Percentiles rank a stretch among this genome's conserved stretches.
phyloP scores from a whole-genome alignment of 352 stramenopile species.

The Aphanomyces astaci region DNA sequence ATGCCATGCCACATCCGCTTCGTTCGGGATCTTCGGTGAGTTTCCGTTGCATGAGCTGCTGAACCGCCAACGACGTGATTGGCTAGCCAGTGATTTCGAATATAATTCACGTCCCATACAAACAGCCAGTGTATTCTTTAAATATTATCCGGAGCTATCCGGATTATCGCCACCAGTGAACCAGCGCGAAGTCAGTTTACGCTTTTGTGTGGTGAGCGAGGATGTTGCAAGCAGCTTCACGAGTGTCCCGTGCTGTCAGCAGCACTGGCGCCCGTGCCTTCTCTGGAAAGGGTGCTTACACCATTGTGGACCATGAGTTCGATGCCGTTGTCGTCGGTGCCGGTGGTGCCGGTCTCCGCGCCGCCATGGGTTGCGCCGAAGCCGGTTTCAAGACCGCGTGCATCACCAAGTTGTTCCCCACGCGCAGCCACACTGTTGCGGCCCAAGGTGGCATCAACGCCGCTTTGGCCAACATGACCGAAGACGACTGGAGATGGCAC shows the following conservation, averaged over 20 bases:
- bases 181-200: constrained; percentile 11
- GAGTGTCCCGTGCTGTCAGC: constrained; percentile 33
- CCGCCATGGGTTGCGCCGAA: constrained; percentile 89
- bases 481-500: constrained; percentile 96
- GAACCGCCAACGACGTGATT: background rate
- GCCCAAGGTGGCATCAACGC: constrained; percentile 97
- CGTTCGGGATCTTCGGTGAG: background rate
- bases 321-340: constrained; percentile 95
- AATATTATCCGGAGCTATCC: background rate
- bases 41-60: background rate
- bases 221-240: constrained; percentile 25
- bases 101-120: background rate
- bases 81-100: background rate
- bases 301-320: constrained; percentile 93
- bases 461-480: constrained; percentile 94
- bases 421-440: constrained; percentile 93
- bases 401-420: constrained; percentile 97
- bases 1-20: background rate
- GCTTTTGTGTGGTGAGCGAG: constrained; percentile 7
- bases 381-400: constrained; percentile 95
- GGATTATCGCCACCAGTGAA: background rate
- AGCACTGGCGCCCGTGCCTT: constrained; percentile 27
- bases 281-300: constrained; percentile 33
- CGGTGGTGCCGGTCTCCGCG: constrained; percentile 88
- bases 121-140: background rate